Conservation (phyloP, 257 asterid species). For the Knoxia roxburghii region DNA sequence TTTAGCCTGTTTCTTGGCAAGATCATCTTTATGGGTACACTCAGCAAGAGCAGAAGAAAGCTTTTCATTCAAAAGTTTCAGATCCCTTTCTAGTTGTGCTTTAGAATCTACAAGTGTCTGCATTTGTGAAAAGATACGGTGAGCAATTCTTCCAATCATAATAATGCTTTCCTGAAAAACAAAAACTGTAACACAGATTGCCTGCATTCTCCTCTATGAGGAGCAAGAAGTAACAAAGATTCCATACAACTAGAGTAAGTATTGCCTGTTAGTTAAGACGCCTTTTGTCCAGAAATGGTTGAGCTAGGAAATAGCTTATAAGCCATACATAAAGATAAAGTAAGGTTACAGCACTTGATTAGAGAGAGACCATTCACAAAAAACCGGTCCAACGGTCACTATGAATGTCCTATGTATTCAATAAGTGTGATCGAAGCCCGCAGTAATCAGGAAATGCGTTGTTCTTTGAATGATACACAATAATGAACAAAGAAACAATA, state of each 20-base stretch:
- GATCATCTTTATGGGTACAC: slow-evolving; percentile 53
- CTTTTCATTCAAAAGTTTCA: slow-evolving; percentile 44
- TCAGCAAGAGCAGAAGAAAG: slow-evolving; percentile 64
- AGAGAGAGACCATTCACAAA: not conserved
- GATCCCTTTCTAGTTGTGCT: slow-evolving; percentile 52
- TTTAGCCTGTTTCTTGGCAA: slow-evolving; percentile 62
- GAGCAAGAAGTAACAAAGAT: not conserved
- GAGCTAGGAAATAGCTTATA: not conserved
- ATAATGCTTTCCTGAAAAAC: not conserved
- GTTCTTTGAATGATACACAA: not conserved
- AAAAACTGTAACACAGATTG: not conserved
- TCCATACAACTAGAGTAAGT: not conserved
- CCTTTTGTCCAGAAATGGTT: not conserved
- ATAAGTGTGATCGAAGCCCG: not conserved
- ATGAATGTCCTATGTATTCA: not conserved
- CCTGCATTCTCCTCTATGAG: not conserved
- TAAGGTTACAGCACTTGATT: not conserved
- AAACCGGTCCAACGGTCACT: not conserved
- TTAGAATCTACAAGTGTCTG: slow-evolving; percentile 50
- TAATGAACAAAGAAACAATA: slow-evolving; percentile 1
- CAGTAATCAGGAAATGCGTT: not conserved
- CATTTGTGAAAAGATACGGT: slow-evolving; percentile 24
- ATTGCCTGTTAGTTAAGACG: not conserved
- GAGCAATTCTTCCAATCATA: slow-evolving; percentile 7
- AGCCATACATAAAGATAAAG: not conserved